Base-by-base conservation (phyloP, 2,329 filamentous ascomycete species). In the Epichloe sp. region DNA sequence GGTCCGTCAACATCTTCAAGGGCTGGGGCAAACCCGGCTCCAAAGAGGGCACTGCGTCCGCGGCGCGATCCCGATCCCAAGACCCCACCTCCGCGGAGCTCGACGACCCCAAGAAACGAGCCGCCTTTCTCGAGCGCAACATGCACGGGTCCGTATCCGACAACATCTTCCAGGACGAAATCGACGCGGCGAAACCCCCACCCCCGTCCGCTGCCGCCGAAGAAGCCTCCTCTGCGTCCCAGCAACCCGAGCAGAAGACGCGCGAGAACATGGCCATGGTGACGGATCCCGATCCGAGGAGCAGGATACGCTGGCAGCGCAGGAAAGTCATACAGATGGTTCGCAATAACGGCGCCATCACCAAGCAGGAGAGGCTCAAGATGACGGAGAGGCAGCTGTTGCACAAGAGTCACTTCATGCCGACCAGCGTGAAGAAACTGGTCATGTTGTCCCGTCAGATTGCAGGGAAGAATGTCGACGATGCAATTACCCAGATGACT, bases 401-500 rank as follows among this genome's bases (percentile, higher is more conserved):
- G 26, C 72, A 72, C 65, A 83, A 83, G 67, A 88, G 83, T 55
- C 77, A 83, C 45, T 78, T 79, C 58, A 78, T 96, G 64, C 83
- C 89, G 60, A 96, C 93, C 2, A 88, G 83, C 47, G 74, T 87
- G 56, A 98, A 98, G 80, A 98, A 98, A 73, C 76, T 98, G 51
- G 83, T 85, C 49, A 84, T 86, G 60, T 72, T 98, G 47, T 83
- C 91, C 23, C 81, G 85, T 51, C 93, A 97, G 71, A 93, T 98
- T 62, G 78, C 82, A 2, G 93, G 93, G 58, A 97, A 96, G 78
- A 83, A 84, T n/a, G 75, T 98, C 54, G 88, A 94, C 52, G 90
- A 98, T 37, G 93, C 93, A 14, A 87, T 97, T 58, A 71, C 86
- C 50, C 93, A 98, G 75, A 95, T 98, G 88, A 80, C 84, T 51